These are phyloP conservation scores for Hypoxylon sp. DNA, from an alignment of 2,329 filamentous ascomycete species.

Conservation along the genomic window DNA sequence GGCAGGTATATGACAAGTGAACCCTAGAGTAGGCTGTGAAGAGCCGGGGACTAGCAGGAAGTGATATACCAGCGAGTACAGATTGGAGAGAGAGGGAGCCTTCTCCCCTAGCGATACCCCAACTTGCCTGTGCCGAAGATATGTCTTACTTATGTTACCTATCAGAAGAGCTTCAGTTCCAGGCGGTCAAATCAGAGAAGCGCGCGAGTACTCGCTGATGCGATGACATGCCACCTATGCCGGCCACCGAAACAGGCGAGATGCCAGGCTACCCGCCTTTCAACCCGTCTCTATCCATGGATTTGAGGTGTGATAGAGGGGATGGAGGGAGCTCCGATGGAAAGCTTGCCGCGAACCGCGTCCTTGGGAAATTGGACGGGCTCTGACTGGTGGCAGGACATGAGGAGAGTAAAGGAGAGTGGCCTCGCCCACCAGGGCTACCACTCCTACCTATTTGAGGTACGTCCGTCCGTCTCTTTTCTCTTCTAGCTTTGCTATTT, in stretches of 20 bases:
- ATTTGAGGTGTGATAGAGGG: conserved; percentile 13
- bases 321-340: conserved; percentile 4
- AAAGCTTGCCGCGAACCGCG: conserved; percentile 26
- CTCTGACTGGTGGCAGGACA: conserved; percentile 15
- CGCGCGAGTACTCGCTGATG: neutral
- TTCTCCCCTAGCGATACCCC: conserved; percentile 28
- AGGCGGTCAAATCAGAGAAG: conserved; percentile 13
- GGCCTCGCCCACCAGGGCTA: neutral
- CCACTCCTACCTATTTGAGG: conserved; percentile 5
- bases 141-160: neutral
- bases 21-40: neutral
- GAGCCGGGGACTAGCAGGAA: neutral
- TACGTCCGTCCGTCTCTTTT: neutral
- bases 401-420: conserved; percentile 19
- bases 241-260: conserved; percentile 10
- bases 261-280: conserved; percentile 5
- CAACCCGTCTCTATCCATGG: conserved; percentile 13
- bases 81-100: neutral
- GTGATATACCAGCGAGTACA: neutral
- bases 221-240: neutral
- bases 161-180: neutral
- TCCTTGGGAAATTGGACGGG: conserved; percentile 29
- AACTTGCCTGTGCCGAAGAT: conserved; percentile 9
- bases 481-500: neutral
- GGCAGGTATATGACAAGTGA: neutral